A percentile compares a stretch with the other conserved stretches of the same genome.
These are phyloP conservation scores for Pilobolus umbonatus DNA, from an alignment of 192 early-diverging fungal species.

Conservation along the genomic window DNA sequence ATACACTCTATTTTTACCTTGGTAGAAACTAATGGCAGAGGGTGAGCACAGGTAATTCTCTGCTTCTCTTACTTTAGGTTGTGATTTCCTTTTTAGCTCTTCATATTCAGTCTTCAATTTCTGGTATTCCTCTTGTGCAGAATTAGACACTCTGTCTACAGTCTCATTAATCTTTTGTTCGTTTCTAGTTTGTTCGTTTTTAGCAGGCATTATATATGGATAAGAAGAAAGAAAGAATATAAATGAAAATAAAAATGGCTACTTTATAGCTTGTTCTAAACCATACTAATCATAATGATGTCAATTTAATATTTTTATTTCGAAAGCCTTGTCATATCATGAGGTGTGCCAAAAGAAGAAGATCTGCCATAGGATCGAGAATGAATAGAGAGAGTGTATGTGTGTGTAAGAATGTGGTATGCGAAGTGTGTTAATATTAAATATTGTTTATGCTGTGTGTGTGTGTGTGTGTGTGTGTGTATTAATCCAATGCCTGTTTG, in stretches of 20 bases:
- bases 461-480: background rate
- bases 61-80: conserved; percentile 23
- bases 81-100: conserved; percentile 11
- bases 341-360: too few relatives aligned
- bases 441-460: background rate
- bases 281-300: too few relatives aligned
- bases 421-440: background rate
- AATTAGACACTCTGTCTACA: conserved; percentile 14
- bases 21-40: conserved; percentile 22
- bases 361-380: too few relatives aligned
- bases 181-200: too few relatives aligned
- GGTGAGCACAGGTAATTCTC: conserved; percentile 24
- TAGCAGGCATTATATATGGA: too few relatives aligned
- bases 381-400: too few relatives aligned
- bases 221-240: too few relatives aligned
- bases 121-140: conserved; percentile 23
- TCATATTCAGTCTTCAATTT: conserved; percentile 17
- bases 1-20: conserved; percentile 5
- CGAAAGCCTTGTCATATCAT: too few relatives aligned
- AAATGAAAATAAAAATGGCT: too few relatives aligned
- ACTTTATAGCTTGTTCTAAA: too few relatives aligned
- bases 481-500: background rate
- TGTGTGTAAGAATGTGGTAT: background rate
- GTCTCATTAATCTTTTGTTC: too few relatives aligned
- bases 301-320: too few relatives aligned